Conservation (phyloP, 2,329 filamentous ascomycete species). For the Curvularia hawaiiensis region DNA sequence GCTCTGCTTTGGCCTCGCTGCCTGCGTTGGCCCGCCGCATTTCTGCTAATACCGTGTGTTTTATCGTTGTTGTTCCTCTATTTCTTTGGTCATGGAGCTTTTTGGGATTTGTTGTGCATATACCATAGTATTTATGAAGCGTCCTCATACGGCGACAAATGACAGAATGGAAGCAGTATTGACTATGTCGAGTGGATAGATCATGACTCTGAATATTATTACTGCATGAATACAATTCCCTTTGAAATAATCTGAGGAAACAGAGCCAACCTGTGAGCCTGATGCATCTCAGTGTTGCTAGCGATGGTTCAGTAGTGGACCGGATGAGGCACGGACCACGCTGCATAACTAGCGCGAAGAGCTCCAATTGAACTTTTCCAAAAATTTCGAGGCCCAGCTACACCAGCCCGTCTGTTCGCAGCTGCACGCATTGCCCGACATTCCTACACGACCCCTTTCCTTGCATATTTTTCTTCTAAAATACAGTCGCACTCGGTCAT, state of each 20-base stretch:
- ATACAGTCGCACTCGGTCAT: slow-evolving; percentile 15
- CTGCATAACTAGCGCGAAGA: slow-evolving; percentile 13
- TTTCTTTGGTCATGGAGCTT: slow-evolving; percentile 21
- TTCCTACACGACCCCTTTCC: not conserved
- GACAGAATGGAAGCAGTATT: slow-evolving; percentile 26
- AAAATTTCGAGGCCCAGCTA: slow-evolving; percentile 12
- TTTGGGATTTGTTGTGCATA: slow-evolving; percentile 39
- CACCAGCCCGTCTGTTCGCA: slow-evolving; percentile 11
- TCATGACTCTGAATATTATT: slow-evolving; percentile 25
- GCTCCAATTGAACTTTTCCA: slow-evolving; percentile 20
- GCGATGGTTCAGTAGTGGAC: not conserved
- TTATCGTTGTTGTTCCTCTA: slow-evolving; percentile 24
- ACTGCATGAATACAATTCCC: slow-evolving; percentile 29
- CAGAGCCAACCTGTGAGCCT: not conserved
- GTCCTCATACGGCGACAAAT: slow-evolving; percentile 28
- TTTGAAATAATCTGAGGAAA: not conserved
- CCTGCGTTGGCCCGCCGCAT: slow-evolving; percentile 25
- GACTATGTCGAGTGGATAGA: slow-evolving; percentile 25
- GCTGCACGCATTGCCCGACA: slow-evolving; percentile 15
- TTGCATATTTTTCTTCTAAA: not conserved
- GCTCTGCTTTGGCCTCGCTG: slow-evolving; percentile 33
- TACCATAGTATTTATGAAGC: slow-evolving; percentile 44
- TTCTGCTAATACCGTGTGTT: slow-evolving; percentile 36
- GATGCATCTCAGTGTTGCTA: not conserved
- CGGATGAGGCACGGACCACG: slow-evolving; percentile 9